These are phyloP conservation scores for Pilasporangium apinafurcum DNA, from an alignment of 352 stramenopile species.

Conservation along the genomic window DNA sequence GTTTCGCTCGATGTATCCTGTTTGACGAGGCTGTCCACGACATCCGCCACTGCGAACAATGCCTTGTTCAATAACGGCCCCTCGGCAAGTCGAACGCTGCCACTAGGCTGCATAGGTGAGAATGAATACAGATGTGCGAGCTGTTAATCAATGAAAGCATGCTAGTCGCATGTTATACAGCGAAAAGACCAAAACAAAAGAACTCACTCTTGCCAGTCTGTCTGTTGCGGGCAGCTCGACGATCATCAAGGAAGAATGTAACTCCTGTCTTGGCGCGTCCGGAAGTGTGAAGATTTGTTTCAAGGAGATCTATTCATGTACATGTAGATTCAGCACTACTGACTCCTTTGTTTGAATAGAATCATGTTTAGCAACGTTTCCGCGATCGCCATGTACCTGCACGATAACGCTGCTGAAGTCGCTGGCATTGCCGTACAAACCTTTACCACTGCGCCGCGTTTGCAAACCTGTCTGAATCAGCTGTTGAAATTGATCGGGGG, in stretches of 20 bases:
- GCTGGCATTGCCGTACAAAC: constrained; percentile 28
- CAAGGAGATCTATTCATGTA: constrained; percentile 21
- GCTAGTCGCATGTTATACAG: neutral
- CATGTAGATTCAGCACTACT: neutral
- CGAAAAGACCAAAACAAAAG: neutral
- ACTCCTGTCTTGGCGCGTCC: constrained; percentile 23
- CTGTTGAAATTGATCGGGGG: constrained; percentile 11
- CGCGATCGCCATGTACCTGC: no score
- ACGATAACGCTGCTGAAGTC: constrained; percentile 47
- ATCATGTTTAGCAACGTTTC: no score
- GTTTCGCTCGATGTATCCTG: neutral
- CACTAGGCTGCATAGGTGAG: constrained; percentile 9
- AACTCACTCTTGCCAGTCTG: constrained; percentile 32
- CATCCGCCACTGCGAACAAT: constrained; percentile 34
- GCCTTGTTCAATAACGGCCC: constrained; percentile 53
- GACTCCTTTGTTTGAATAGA: neutral
- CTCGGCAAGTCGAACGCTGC: constrained; percentile 31
- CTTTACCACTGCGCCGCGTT: constrained; percentile 16
- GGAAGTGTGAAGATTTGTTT: constrained; percentile 29
- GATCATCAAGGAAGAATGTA: constrained; percentile 34
- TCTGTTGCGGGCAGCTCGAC: constrained; percentile 43
- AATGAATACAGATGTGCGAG: neutral
- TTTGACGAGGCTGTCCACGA: constrained; percentile 9
- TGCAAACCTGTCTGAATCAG: constrained; percentile 20
- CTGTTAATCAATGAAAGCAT: no score